These are phyloP conservation scores for Dactylella cylindrospora DNA, from an alignment of 2,329 filamentous ascomycete species.

Conservation along the genomic window DNA sequence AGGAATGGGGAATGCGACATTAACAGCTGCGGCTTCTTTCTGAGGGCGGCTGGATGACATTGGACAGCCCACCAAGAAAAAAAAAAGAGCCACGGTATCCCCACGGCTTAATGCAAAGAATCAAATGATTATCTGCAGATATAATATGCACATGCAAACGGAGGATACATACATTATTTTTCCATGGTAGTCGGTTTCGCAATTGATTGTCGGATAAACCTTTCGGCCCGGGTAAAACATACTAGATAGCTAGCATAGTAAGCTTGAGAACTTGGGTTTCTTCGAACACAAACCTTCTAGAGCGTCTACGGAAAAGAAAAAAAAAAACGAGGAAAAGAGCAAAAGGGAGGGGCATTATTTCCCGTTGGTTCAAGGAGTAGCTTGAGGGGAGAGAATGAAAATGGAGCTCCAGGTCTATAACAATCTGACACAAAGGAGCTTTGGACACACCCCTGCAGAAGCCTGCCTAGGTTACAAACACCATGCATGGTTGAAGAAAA, in stretches of 20 bases:
- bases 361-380: conserved; percentile 42
- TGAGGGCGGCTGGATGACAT: too few relatives aligned
- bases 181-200: conserved; percentile 9
- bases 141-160: conserved; percentile 9
- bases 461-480: conserved; percentile 41
- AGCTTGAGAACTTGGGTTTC: too few relatives aligned
- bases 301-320: too few relatives aligned
- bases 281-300: too few relatives aligned
- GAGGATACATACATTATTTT: too few relatives aligned
- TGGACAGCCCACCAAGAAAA: too few relatives aligned
- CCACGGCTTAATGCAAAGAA: conserved; percentile 37
- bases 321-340: too few relatives aligned
- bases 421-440: conserved; percentile 45
- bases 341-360: too few relatives aligned
- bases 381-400: conserved; percentile 25
- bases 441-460: conserved; percentile 41
- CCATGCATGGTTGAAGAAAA: too few relatives aligned
- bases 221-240: conserved; percentile 36
- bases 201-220: conserved; percentile 35
- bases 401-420: conserved; percentile 23
- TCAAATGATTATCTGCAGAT: conserved; percentile 36
- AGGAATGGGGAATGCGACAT: too few relatives aligned
- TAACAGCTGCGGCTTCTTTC: too few relatives aligned
- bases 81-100: conserved; percentile 6
- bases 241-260: too few relatives aligned